Evolutionary conservation across 2,329 filamentous ascomycete genomes (phyloP).

Genomic region (Aspergillus clavatus): DNA sequence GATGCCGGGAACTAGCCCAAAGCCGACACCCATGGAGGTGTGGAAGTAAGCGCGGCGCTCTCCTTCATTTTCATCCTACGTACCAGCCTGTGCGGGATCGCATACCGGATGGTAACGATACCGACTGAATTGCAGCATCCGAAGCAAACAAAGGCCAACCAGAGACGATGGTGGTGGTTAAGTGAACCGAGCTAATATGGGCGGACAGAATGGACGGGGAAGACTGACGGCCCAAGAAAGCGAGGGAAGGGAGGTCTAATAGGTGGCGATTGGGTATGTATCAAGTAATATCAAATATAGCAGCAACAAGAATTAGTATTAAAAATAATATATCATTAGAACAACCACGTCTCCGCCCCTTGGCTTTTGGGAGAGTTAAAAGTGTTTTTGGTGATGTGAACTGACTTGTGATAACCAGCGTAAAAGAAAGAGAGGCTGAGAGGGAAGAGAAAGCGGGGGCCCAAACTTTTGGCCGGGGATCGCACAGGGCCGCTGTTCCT

Average conservation of each 20-base stretch:
- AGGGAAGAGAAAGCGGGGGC: slow-evolving; percentile 3
- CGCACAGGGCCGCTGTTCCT: slow-evolving; percentile 1
- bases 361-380: no score
- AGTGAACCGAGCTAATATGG: slow-evolving; percentile 2
- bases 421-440: background rate
- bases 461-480: slow-evolving; percentile 11
- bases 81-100: slow-evolving; percentile 43
- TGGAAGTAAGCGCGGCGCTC: background rate
- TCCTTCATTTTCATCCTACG: slow-evolving; percentile 13
- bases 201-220: slow-evolving; percentile 12
- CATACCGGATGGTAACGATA: slow-evolving; percentile 31
- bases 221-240: background rate
- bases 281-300: no score
- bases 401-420: no score
- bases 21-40: background rate
- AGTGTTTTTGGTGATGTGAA: no score
- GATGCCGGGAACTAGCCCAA: background rate
- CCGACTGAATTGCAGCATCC: slow-evolving; percentile 24
- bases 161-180: slow-evolving; percentile 2
- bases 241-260: no score
- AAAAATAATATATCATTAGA: no score
- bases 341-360: no score
- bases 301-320: no score
- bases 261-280: no score
- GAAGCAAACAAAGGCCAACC: slow-evolving; percentile 10